These are phyloP conservation scores for Arabidopsis arenosa DNA, from an alignment of 345 rosid genomes.

Conservation along the genomic window DNA sequence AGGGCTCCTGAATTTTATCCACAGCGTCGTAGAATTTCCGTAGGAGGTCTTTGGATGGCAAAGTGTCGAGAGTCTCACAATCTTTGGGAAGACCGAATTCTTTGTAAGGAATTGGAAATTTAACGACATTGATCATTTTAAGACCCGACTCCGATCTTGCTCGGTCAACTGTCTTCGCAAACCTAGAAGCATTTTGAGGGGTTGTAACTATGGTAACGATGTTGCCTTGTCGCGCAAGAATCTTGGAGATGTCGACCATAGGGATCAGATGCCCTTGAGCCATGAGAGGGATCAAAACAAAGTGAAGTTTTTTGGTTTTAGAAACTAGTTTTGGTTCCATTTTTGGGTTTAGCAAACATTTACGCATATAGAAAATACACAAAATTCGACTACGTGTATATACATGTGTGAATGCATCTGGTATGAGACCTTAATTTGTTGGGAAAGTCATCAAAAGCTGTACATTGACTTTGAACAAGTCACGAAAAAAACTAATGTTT, in stretches of 20 bases:
- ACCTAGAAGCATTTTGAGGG: slow-evolving; percentile 68
- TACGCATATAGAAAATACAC: neutral
- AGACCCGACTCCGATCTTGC: slow-evolving; percentile 44
- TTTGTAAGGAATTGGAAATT: slow-evolving; percentile 58
- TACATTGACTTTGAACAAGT: slow-evolving; percentile 42
- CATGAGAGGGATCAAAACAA: slow-evolving; percentile 73
- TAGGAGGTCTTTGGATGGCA: slow-evolving; percentile 59
- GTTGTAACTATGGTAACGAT: slow-evolving; percentile 70
- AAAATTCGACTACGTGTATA: neutral
- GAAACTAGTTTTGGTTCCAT: slow-evolving; percentile 40
- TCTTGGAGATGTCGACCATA: slow-evolving; percentile 68
- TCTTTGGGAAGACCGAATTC: slow-evolving; percentile 74
- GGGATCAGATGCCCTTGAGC: slow-evolving; percentile 90
- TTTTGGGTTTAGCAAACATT: slow-evolving; percentile 9
- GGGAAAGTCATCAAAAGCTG: slow-evolving; percentile 26
- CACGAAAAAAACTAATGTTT: slow-evolving; percentile 13
- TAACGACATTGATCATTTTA: slow-evolving; percentile 46
- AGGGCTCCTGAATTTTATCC: slow-evolving; percentile 56
- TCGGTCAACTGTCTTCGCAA: slow-evolving; percentile 47
- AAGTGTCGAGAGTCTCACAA: slow-evolving; percentile 76
- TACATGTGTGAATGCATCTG: slow-evolving; percentile 8
- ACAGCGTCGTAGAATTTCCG: slow-evolving; percentile 61
- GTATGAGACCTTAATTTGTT: slow-evolving; percentile 1
- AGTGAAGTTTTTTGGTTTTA: slow-evolving; percentile 52
- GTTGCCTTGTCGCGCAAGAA: slow-evolving; percentile 60